Percentiles rank a stretch among this genome's conserved stretches.
phyloP scores from a whole-genome alignment of 2,329 filamentous ascomycete species.

The Botrytis medusae region DNA sequence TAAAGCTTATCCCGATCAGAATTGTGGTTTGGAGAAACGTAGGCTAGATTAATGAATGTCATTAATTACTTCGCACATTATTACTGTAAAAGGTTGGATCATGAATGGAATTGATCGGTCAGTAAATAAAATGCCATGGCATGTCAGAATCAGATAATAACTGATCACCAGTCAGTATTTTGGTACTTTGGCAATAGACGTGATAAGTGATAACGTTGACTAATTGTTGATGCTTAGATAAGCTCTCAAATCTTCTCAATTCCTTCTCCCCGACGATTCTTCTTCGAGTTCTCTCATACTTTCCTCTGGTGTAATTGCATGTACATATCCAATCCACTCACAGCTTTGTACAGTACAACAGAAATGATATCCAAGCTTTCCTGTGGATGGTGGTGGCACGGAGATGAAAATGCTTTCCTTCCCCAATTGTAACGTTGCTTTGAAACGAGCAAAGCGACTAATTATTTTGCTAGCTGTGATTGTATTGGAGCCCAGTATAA shows the following conservation, averaged over 20 bases:
- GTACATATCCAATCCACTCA: not conserved
- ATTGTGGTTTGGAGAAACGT: not conserved
- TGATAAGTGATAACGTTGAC: not conserved
- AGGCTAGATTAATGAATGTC: not conserved
- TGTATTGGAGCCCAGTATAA: not conserved
- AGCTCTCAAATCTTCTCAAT: not conserved
- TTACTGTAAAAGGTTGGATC: not conserved
- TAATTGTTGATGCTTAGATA: not conserved
- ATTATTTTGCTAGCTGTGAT: not conserved
- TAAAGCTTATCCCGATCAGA: not conserved
- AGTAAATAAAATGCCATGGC: no score
- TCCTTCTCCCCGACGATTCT: not conserved
- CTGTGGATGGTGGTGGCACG: not conserved
- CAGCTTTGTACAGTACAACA: not conserved
- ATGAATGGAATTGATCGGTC: not conserved
- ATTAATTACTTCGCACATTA: no score
- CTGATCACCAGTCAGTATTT: no score
- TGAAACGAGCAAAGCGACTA: not conserved
- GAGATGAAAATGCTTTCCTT: not conserved
- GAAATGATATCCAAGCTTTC: not conserved
- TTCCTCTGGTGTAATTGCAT: not conserved
- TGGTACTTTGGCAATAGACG: not conserved
- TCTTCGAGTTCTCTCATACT: not conserved
- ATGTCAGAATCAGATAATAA: no score
- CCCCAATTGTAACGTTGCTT: constrained; percentile 21